phyloP scores from a whole-genome alignment of 371 early-diverging fungal genomes.

The Actinomortierella wolfii region DNA sequence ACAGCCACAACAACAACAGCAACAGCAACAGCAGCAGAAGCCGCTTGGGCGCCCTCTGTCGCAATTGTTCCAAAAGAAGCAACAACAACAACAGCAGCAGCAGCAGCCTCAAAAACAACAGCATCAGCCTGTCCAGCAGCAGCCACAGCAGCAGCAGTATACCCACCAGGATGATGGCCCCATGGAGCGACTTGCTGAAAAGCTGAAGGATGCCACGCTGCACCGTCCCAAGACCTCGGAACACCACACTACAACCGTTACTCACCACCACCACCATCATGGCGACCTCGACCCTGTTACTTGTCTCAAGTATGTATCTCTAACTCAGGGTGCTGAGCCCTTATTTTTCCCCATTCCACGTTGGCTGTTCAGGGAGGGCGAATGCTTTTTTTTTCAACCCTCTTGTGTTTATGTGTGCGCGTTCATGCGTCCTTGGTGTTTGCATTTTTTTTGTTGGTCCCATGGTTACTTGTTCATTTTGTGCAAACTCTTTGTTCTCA shows the following conservation, averaged over 20 bases:
- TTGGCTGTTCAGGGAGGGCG: no score
- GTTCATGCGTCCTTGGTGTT: no score
- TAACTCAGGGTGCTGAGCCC: no score
- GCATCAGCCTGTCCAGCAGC: background rate
- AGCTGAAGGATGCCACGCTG: slow-evolving; percentile 18
- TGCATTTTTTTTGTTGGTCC: background rate
- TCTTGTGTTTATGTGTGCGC: no score
- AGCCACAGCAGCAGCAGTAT: background rate
- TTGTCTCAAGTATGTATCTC: slow-evolving; percentile 25
- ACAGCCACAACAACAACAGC: slow-evolving; percentile 5
- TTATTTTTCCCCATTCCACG: background rate
- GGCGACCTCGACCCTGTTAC: slow-evolving; percentile 21
- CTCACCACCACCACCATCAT: slow-evolving; percentile 11
- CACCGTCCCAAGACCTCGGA: slow-evolving; percentile 21
- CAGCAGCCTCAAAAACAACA: slow-evolving; percentile 4
- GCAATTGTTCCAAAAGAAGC: no score
- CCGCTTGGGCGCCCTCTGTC: no score
- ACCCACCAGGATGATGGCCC: slow-evolving; percentile 15
- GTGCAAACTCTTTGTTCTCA: no score
- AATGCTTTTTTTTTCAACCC: no score
- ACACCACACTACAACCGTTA: slow-evolving; percentile 8
- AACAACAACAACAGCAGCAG: no score
- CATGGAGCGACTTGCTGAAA: slow-evolving; percentile 32
- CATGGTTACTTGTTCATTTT: no score
- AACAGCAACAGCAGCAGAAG: slow-evolving; percentile 5